Conservation (phyloP, 345 rosid genomes). For the Clarkia xantiana region DNA sequence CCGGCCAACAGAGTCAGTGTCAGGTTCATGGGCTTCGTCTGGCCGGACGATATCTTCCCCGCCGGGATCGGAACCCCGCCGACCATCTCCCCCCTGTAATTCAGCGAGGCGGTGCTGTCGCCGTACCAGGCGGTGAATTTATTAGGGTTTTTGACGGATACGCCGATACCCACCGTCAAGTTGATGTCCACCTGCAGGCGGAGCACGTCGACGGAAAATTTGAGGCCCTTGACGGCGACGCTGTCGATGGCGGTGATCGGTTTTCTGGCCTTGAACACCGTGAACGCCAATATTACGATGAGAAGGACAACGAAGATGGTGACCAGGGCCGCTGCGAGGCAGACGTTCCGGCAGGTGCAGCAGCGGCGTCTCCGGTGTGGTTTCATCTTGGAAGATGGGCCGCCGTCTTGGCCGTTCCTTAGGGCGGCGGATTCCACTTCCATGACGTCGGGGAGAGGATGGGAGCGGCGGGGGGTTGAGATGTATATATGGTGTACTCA, state of each 20-base stretch:
- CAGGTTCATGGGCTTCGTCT: slow-evolving; percentile 35
- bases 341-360: slow-evolving; percentile 23
- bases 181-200: slow-evolving; percentile 24
- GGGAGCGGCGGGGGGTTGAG: too few species aligned
- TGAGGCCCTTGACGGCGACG: slow-evolving; percentile 20
- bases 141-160: slow-evolving; percentile 57
- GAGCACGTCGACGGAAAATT: slow-evolving; percentile 14
- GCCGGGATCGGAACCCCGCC: slow-evolving; percentile 70
- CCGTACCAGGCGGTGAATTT: slow-evolving; percentile 45
- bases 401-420: not conserved
- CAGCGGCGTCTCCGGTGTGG: not conserved
- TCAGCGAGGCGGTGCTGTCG: slow-evolving; percentile 27
- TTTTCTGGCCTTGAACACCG: slow-evolving; percentile 61
- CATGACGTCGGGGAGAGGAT: not conserved
- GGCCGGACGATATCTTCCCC: slow-evolving; percentile 25
- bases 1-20: slow-evolving; percentile 53
- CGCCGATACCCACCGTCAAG: slow-evolving; percentile 29
- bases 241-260: slow-evolving; percentile 35
- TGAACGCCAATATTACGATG: slow-evolving; percentile 36
- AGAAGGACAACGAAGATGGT: slow-evolving; percentile 21
- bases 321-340: slow-evolving; percentile 16
- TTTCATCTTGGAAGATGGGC: not conserved
- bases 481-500: too few species aligned
- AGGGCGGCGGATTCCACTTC: not conserved
- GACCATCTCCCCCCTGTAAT: slow-evolving; percentile 40